phyloP scores from a whole-genome alignment of 257 asterid species.

The Rauvolfia tetraphylla region DNA sequence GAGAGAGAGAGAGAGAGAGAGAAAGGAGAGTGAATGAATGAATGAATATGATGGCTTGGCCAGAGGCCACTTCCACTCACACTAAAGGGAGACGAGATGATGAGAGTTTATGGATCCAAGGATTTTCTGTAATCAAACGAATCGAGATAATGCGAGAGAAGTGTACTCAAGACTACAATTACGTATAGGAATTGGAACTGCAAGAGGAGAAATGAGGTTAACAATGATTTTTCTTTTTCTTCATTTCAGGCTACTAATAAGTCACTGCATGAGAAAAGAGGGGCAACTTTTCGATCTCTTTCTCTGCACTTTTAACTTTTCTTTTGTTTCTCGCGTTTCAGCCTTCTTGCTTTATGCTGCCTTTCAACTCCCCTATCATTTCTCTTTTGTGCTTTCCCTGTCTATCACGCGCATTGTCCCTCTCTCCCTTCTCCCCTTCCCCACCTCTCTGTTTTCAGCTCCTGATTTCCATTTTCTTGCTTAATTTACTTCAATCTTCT shows the following conservation, averaged over 20 bases:
- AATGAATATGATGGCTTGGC: constrained; percentile 8
- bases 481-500: constrained; percentile 4
- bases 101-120: constrained; percentile 7
- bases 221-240: neutral
- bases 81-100: constrained; percentile 4
- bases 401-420: constrained; percentile 11
- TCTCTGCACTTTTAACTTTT: neutral
- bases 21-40: neutral
- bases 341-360: neutral
- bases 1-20: too few relatives aligned
- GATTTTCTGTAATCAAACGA: neutral
- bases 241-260: constrained; percentile 1
- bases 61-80: constrained; percentile 1
- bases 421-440: neutral
- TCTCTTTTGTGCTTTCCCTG: constrained; percentile 22
- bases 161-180: neutral
- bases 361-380: too few relatives aligned
- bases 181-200: neutral
- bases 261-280: neutral
- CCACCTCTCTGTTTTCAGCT: neutral
- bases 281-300: constrained; percentile 9
- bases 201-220: neutral
- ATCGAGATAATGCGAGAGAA: neutral
- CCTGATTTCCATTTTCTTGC: neutral
- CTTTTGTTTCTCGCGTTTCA: constrained; percentile 9